Percentiles rank a stretch among this genome's conserved stretches.
Evolutionary conservation across 2,329 filamentous ascomycete genomes (phyloP).

Genomic region (Colletotrichum filicis): DNA sequence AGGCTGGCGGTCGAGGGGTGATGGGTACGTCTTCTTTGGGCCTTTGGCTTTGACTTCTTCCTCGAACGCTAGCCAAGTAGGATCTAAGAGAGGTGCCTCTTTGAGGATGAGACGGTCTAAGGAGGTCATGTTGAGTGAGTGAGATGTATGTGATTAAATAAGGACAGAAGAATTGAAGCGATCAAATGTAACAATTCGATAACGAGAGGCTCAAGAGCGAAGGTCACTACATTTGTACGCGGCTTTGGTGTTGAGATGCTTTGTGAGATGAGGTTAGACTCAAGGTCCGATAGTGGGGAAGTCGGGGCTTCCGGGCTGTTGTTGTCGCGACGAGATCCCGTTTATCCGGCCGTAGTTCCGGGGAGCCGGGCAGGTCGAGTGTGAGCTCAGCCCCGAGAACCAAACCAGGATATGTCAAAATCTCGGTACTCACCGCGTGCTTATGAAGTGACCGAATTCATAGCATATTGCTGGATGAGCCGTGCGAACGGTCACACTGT

Average conservation of each 20-base stretch:
- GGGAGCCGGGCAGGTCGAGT: not conserved
- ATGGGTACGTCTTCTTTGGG: slow-evolving; percentile 41
- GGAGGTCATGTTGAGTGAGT: not conserved
- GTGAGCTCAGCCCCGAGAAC: not conserved
- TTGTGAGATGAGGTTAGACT: slow-evolving; percentile 7
- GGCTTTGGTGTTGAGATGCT: not conserved
- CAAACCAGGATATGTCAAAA: no score
- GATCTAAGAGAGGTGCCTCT: slow-evolving; percentile 48
- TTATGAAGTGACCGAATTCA: not conserved
- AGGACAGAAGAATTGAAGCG: not conserved
- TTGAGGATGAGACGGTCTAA: slow-evolving; percentile 17
- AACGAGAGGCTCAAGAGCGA: not conserved
- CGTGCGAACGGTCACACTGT: not conserved
- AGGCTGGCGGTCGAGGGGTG: slow-evolving; percentile 47
- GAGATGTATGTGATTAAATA: not conserved
- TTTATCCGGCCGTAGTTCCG: slow-evolving; percentile 27
- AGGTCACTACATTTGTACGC: not conserved
- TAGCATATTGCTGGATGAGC: not conserved
- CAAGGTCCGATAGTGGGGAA: slow-evolving; percentile 8
- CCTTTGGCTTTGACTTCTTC: slow-evolving; percentile 40
- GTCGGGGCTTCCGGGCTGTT: slow-evolving; percentile 31
- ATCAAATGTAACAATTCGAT: no score
- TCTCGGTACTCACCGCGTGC: not conserved
- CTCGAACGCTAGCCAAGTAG: slow-evolving; percentile 54
- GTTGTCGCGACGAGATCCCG: slow-evolving; percentile 26